phyloP scores from a whole-genome alignment of 2,329 filamentous ascomycete genomes.

The Trichophyton equinum region DNA sequence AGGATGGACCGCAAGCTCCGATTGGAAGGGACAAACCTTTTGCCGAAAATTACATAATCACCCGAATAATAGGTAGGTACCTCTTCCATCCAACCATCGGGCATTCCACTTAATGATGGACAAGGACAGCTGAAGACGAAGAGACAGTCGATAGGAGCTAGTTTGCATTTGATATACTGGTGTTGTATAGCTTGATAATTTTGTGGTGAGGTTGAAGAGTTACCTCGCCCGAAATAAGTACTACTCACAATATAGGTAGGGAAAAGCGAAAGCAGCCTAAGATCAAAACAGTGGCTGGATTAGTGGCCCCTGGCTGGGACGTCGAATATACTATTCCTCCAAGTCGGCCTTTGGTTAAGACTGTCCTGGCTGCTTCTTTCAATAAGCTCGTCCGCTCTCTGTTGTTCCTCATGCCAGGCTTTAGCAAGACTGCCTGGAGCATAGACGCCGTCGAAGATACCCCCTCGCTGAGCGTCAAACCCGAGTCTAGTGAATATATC shows the following conservation, averaged over 20 bases:
- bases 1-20: neutral
- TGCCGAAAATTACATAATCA: neutral
- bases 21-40: neutral
- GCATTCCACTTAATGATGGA: too few species aligned
- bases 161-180: too few species aligned
- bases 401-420: slow-evolving; percentile 72
- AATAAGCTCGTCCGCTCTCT: slow-evolving; percentile 54
- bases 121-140: neutral
- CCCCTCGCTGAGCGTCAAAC: slow-evolving; percentile 46
- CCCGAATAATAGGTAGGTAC: too few species aligned
- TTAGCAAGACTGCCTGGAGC: slow-evolving; percentile 80
- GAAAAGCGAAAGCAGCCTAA: neutral
- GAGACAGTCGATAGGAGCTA: too few species aligned
- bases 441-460: slow-evolving; percentile 71
- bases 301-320: slow-evolving; percentile 13
- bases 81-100: too few species aligned
- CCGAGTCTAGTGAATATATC: slow-evolving; percentile 65
- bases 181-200: too few species aligned
- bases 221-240: neutral
- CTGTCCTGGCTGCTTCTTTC: slow-evolving; percentile 52
- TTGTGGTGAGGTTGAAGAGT: neutral
- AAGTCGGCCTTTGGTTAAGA: slow-evolving; percentile 38
- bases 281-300: neutral
- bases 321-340: slow-evolving; percentile 71
- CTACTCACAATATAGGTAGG: neutral